A percentile compares a stretch with the other conserved stretches of the same genome.
Evolutionary conservation across 192 early-diverging fungal species (phyloP).

Genomic region (Podila epicladia): DNA sequence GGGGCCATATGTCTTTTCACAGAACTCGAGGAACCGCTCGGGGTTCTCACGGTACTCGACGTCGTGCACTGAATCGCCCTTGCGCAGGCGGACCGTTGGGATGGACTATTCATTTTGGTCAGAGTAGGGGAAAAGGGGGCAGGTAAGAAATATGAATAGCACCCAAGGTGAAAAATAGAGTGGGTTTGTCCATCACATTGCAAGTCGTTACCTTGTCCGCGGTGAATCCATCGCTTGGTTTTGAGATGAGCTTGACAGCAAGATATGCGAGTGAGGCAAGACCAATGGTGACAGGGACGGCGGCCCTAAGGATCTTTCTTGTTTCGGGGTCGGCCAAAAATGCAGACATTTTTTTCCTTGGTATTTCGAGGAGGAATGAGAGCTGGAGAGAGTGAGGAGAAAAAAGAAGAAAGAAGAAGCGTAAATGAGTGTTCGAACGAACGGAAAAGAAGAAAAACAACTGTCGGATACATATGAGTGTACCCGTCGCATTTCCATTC

Average conservation of each 20-base stretch:
- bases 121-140: background rate
- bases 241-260: slow-evolving; percentile 9
- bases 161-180: background rate
- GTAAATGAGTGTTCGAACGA: too few relatives aligned
- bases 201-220: slow-evolving; percentile 9
- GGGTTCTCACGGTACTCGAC: slow-evolving; percentile 27
- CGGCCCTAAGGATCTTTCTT: slow-evolving; percentile 5
- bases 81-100: slow-evolving; percentile 19
- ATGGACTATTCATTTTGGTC: slow-evolving; percentile 1
- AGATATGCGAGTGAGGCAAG: slow-evolving; percentile 34
- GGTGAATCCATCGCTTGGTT: background rate
- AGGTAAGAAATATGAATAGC: background rate
- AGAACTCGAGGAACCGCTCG: too few relatives aligned
- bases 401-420: background rate
- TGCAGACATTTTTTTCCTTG: background rate
- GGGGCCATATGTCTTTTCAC: slow-evolving; percentile 2
- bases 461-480: too few relatives aligned
- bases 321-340: background rate
- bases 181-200: background rate
- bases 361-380: background rate
- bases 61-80: slow-evolving; percentile 29
- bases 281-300: slow-evolving; percentile 31
- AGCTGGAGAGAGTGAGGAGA: background rate
- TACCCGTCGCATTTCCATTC: too few relatives aligned
- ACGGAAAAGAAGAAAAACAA: too few relatives aligned